Evolutionary conservation across 352 stramenopile genomes (phyloP).

Genomic region (Plasmopara muralis): DNA sequence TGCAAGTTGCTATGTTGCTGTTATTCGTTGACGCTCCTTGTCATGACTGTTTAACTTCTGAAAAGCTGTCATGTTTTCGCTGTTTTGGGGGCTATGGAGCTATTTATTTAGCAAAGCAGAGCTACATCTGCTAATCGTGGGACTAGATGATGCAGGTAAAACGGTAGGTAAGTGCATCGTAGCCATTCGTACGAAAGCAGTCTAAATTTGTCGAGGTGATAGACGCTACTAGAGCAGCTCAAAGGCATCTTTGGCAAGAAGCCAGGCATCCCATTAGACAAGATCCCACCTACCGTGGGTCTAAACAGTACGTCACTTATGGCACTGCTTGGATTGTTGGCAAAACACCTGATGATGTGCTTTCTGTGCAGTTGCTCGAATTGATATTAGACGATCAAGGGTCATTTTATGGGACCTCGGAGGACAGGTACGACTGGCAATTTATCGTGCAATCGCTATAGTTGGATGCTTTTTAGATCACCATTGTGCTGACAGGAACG

Average conservation of each 20-base stretch:
- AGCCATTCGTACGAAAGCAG: background rate
- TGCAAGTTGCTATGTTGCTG: too few relatives aligned
- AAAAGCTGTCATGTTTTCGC: constrained; percentile 64
- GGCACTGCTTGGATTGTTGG: background rate
- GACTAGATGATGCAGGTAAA: constrained; percentile 89
- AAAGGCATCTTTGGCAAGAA: constrained; percentile 89
- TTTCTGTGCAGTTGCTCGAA: constrained; percentile 44
- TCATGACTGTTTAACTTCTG: background rate
- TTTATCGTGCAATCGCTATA: background rate
- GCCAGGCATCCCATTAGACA: constrained; percentile 82
- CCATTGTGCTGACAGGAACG: constrained; percentile 38
- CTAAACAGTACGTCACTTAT: constrained; percentile 67
- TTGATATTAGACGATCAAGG: constrained; percentile 77
- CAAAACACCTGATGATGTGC: constrained; percentile 3
- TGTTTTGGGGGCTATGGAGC: constrained; percentile 72
- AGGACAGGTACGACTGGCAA: constrained; percentile 49
- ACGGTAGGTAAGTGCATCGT: constrained; percentile 62
- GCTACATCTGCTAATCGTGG: constrained; percentile 89
- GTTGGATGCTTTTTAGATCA: background rate
- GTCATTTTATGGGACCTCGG: constrained; percentile 92
- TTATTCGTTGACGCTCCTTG: too few relatives aligned
- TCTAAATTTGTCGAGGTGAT: background rate
- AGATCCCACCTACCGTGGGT: constrained; percentile 88
- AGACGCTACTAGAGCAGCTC: constrained; percentile 88
- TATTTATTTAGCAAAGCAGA: constrained; percentile 86